Evolutionary conservation across 129 eudicot genomes (phyloP), one percentile per base, ranked within the genome.

Genomic region (Helianthus annuus): DNA sequence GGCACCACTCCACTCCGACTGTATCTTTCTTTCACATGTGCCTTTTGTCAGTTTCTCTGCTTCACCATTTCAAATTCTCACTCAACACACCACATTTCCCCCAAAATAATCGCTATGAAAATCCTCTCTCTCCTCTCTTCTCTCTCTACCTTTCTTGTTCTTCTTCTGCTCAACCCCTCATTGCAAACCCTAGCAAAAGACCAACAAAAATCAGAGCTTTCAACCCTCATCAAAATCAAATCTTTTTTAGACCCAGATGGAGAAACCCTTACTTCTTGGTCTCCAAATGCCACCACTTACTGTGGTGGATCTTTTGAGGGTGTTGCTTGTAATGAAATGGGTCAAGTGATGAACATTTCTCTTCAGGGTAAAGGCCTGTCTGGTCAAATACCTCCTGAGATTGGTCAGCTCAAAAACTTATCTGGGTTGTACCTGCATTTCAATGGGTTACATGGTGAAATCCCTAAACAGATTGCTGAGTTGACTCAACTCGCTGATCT

Each of bases 401-500:
- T 95, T 83, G 97, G 96, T 24, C 85, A 44, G 65, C 96, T 95
- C 16, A 86, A 79, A 76, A 83, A 79, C 85, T 86, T 95, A 64
- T 71, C 94, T 79, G 99, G 99, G 77, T 73, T 95, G 84, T 95
- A 88, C 83, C 49, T 95, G 77, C 99, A 95, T 80, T 95, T 88
- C 65, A 95, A 95, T 79, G 68, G 79, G 73, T 85, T 95, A 48
- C 62, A 74, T 66, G 99, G 99, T 51, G 83, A 70, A 73, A 88
- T 95, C 22, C 99, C 99, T 40, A 84, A 73, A 44, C 91, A 95
- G 75, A 79, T 95, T 68, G 89, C 86, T 58, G 84, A 86, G 64
- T 75, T 95, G 68, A 84, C 91, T 79, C 79, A 86, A 69, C 91
- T 95, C 34, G 65, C 94, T 58, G 99, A 95, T 76, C 73, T 95